Evolutionary conservation across 768 basidiomycete genomes (phyloP), one percentile per base, ranked within the genome.

Genomic region (Leucocoprinus leucothites): DNA sequence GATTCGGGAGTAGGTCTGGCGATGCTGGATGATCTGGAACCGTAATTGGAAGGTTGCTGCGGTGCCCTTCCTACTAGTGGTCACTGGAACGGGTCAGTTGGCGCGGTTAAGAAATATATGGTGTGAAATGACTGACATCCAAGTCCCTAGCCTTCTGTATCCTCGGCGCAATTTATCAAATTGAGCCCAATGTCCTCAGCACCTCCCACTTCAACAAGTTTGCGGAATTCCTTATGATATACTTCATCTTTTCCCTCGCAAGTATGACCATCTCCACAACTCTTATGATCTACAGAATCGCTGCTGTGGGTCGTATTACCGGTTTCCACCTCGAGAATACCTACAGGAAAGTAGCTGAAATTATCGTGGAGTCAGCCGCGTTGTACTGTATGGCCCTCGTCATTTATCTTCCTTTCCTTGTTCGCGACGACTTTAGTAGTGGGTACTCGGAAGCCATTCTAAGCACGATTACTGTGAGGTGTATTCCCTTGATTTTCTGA

Each of bases 331-430:
- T 19, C 46, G 16, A 47, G 35, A 19, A n/a, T 40, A 13, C 38
- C 21, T 53, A 53, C 35, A 35, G 44, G 9, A 53, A 53, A n/a
- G 24, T 53, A 3, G n/a, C 42, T 9, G 52, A 53, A 24, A 47
- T 53, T 11, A 25, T 53, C 13, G 43, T 53, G 8, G 52, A 53
- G 14, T 53, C 52, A 8, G 44, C 52, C 16, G 52, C 44, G 11
- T n/a, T 53, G 16, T 53, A 53, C 18, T 46, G 44, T 16, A 9
- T 53, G 21, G 35, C 18, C 6, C 52, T 53, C 13, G 28, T 53
- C 14, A n/a, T 53, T 13, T 53, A 46, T 16, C 44, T 53, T 16
- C 52, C 52, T 1, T 25, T 53, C 52, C 44, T 53, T 3, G 24
- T 53, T 22, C 52, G 35, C 6, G 44, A n/a, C n/a, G 44, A 38